These are phyloP conservation scores for Pelargonium citronellum DNA, from an alignment of 441 rosid species.

Conservation along the genomic window DNA sequence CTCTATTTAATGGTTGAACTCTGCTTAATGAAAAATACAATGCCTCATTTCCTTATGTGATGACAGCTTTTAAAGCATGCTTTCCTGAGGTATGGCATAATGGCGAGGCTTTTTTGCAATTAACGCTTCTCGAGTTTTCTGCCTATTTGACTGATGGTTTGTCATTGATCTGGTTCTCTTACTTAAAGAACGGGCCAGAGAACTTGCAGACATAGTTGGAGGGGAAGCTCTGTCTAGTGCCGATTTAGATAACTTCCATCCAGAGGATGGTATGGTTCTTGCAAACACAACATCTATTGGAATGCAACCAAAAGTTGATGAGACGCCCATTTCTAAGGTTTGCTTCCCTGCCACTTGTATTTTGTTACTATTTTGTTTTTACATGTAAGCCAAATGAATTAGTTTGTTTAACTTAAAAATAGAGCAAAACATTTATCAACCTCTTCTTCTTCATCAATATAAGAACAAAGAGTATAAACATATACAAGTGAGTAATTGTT, in stretches of 20 bases:
- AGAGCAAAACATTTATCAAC: neutral
- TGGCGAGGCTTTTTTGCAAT: neutral
- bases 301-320: conserved; percentile 60
- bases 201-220: conserved; percentile 47
- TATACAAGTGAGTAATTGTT: neutral
- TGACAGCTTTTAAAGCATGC: neutral
- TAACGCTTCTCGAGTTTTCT: conserved; percentile 7
- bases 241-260: conserved; percentile 44
- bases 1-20: too few species aligned
- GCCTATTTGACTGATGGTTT: conserved; percentile 15
- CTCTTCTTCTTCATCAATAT: neutral
- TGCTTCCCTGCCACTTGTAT: conserved; percentile 5
- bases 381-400: neutral
- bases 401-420: neutral
- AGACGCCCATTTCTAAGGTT: conserved; percentile 62
- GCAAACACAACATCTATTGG: conserved; percentile 74
- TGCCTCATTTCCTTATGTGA: neutral
- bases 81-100: neutral
- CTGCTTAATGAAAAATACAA: neutral
- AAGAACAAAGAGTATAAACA: neutral
- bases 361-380: neutral
- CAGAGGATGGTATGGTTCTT: conserved; percentile 61
- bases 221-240: conserved; percentile 51
- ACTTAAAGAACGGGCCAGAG: conserved; percentile 50
- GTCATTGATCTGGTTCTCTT: conserved; percentile 9